Evolutionary conservation across 352 stramenopile species (phyloP), one percentile per base, ranked within the genome.

Genomic region (Phytophthora agathidicida): DNA sequence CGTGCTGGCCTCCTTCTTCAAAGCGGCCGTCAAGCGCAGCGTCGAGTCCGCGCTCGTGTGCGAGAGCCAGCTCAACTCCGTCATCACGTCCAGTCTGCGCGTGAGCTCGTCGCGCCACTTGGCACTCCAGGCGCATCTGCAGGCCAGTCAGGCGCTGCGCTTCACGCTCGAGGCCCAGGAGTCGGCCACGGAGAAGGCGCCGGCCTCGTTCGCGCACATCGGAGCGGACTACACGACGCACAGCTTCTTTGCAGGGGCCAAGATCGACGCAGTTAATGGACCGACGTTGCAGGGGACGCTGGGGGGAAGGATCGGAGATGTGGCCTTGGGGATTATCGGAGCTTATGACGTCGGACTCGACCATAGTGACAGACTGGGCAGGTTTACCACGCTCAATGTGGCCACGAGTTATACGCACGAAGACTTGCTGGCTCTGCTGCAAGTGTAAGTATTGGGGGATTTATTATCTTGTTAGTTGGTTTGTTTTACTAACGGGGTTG

Each of bases 191-290:
- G 80, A 89, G 48, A 87, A 85, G 36, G 71, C 73, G 49, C 79
- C 81, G 4, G 70, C 71, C 23, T 90, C 78, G 17, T 91, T 91
- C 57, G 83, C 83, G 20, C 80, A 75, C 20, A 86, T 93, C 33
- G 83, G 83, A 22, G 85, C 73, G 42, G 79, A 90, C 50, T 89
- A 88, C 55, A 78, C 72, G 41, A 71, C 79, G 28, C 30, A 24
- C 1, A 41, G 43, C 17, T 16, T 77, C 0, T 91, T 91, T 49
- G 79, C 71, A 11, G 83, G 79, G 17, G 73, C 74, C 22, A 89
- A 89, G 53, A 89, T 93, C 42, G 83, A 93, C 49, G 80, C 80
- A 9, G 83, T 93, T 1, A 93, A 93, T 66, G 83, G 83, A 5
- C 83, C 83, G 13, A 93, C 83, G 32, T 56, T 93, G 23, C 67